Evolutionary conservation across 331 rosid genomes (phyloP).

Genomic region (Cucumis variabilis): DNA sequence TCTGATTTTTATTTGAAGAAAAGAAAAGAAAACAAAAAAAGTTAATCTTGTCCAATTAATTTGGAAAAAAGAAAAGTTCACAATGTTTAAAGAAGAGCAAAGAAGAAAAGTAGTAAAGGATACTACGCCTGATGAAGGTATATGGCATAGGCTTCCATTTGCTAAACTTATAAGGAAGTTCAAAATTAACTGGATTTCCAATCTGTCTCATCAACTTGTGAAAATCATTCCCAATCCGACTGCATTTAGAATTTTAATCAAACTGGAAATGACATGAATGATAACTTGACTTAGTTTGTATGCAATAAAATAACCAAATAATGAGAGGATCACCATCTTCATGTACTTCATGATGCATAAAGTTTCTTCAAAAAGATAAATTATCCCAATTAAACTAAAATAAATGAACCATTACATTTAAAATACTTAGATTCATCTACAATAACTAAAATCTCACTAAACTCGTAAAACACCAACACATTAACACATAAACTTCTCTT

Average conservation of each 20-base stretch:
- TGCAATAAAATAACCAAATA: neutral
- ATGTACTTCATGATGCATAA: no score
- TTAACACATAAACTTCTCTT: no score
- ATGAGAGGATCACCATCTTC: neutral
- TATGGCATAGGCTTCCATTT: slow-evolving; percentile 66
- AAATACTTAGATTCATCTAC: no score
- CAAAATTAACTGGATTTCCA: slow-evolving; percentile 78
- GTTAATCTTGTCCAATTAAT: no score
- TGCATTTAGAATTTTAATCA: slow-evolving; percentile 64
- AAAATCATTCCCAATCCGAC: slow-evolving; percentile 57
- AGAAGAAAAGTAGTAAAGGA: slow-evolving; percentile 52
- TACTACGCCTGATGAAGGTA: slow-evolving; percentile 88
- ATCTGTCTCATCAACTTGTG: slow-evolving; percentile 71
- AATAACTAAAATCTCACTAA: no score
- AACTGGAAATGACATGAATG: neutral
- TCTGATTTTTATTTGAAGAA: no score
- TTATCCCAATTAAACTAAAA: neutral
- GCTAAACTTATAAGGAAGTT: slow-evolving; percentile 75
- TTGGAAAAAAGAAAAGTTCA: neutral
- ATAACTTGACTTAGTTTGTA: slow-evolving; percentile 2
- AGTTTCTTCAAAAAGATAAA: slow-evolving; percentile 7
- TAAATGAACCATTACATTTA: neutral
- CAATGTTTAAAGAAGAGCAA: neutral
- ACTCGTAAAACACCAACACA: no score
- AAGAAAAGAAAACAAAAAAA: no score